These are phyloP conservation scores for Ochromonas danica DNA, from an alignment of 108 stramenopile genomes.

Conservation along the genomic window DNA sequence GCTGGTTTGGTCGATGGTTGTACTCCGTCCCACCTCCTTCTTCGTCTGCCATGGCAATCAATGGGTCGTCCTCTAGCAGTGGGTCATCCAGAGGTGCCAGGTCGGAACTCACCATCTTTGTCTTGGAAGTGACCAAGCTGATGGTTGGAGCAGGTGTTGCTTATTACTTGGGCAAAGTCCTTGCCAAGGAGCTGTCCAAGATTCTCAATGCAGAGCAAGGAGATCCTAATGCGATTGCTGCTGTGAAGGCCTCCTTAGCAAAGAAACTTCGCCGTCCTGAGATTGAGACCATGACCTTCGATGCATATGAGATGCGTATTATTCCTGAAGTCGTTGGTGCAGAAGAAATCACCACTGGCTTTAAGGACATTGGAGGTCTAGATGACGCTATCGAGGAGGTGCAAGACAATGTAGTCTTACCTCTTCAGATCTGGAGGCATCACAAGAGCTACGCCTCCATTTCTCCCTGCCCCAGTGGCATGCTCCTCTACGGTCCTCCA, in stretches of 20 bases:
- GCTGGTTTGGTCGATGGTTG: too few species aligned
- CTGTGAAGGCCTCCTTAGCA: slow-evolving; percentile 29
- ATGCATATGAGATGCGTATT: slow-evolving; percentile 71
- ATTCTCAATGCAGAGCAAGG: too few species aligned
- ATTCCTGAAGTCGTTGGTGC: slow-evolving; percentile 79
- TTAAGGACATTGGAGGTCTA: slow-evolving; percentile 84
- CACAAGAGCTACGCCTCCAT: slow-evolving; percentile 61
- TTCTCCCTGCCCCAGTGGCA: slow-evolving; percentile 76
- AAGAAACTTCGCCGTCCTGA: slow-evolving; percentile 34
- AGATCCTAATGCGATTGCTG: too few species aligned
- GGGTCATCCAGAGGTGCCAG: too few species aligned
- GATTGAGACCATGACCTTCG: slow-evolving; percentile 26
- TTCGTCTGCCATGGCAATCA: too few species aligned
- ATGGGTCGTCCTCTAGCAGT: too few species aligned
- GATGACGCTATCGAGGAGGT: slow-evolving; percentile 78
- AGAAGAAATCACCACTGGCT: slow-evolving; percentile 58
- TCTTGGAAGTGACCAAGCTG: too few species aligned
- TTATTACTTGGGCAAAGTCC: too few species aligned
- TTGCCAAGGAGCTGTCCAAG: too few species aligned
- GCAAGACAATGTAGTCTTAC: slow-evolving; percentile 83
- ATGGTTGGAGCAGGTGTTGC: too few species aligned
- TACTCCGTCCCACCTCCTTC: too few species aligned
- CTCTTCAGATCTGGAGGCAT: slow-evolving; percentile 78
- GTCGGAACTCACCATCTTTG: too few species aligned
- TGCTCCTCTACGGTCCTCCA: slow-evolving; percentile 84